Conservation (phyloP, 208 protist species). For the Crithidia acanthocephali region DNA sequence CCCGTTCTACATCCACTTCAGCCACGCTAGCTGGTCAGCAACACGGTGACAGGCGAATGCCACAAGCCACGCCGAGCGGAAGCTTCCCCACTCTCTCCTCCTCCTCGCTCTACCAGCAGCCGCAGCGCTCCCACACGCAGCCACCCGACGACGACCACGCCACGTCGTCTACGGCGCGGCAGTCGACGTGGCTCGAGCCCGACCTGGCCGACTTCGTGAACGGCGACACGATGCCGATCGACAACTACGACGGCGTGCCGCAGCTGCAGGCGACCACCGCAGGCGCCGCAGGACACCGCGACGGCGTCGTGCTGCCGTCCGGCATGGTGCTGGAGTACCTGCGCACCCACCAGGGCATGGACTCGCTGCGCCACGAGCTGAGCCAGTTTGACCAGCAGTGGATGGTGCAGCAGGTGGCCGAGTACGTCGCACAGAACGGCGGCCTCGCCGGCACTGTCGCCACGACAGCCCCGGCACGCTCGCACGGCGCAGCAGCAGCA, state of each 20-base stretch:
- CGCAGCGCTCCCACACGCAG: slow-evolving; percentile 35
- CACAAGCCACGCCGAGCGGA: not conserved
- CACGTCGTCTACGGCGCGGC: slow-evolving; percentile 24
- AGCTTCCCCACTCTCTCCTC: slow-evolving; percentile 1
- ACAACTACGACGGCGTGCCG: slow-evolving; percentile 51
- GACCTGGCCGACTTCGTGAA: slow-evolving; percentile 46
- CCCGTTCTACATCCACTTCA: not conserved
- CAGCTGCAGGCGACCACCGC: slow-evolving; percentile 54
- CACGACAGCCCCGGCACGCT: slow-evolving; percentile 28
- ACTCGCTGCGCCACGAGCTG: slow-evolving; percentile 81
- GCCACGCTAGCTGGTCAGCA: not conserved
- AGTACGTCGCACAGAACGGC: slow-evolving; percentile 40
- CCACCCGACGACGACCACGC: slow-evolving; percentile 18
- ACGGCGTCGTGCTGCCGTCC: slow-evolving; percentile 71
- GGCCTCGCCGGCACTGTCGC: slow-evolving; percentile 10
- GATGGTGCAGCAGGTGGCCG: slow-evolving; percentile 42
- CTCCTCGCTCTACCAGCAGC: slow-evolving; percentile 25
- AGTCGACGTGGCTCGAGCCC: slow-evolving; percentile 73
- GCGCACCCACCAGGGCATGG: slow-evolving; percentile 74
- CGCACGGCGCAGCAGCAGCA: not conserved
- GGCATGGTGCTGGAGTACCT: slow-evolving; percentile 87
- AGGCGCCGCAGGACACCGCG: slow-evolving; percentile 10
- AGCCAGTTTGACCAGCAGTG: slow-evolving; percentile 43
- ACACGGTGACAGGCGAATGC: not conserved
- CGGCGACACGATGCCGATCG: slow-evolving; percentile 73